These are phyloP conservation scores for Chaetomium globosum DNA, from an alignment of 2,329 filamentous ascomycete genomes.

Conservation along the genomic window DNA sequence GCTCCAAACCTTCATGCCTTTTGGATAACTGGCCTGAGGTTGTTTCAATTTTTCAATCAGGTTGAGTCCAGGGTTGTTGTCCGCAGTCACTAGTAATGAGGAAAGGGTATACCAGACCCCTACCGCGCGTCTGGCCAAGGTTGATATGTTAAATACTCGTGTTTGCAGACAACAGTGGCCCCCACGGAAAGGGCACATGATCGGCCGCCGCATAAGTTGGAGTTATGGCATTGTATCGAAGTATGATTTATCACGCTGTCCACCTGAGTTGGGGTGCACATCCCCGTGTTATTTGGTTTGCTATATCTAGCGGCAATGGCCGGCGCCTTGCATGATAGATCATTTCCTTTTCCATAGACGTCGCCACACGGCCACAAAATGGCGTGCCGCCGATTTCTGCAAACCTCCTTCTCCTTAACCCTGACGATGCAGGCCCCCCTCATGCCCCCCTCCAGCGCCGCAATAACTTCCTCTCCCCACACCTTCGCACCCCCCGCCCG, in stretches of 20 bases:
- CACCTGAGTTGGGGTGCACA: background rate
- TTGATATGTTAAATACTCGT: background rate
- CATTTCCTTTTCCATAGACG: background rate
- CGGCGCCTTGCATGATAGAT: background rate
- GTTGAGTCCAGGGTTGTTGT: background rate
- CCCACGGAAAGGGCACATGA: background rate
- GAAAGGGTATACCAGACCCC: background rate
- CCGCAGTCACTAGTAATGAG: background rate
- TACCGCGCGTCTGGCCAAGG: background rate
- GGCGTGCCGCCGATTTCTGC: background rate
- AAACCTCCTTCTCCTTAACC: background rate
- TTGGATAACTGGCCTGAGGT: background rate
- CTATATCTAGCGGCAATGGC: background rate
- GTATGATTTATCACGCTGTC: background rate
- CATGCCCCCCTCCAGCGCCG: slow-evolving; percentile 24
- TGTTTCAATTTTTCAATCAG: background rate
- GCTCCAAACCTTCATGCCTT: background rate
- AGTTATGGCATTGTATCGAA: slow-evolving; percentile 7
- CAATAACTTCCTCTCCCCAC: slow-evolving; percentile 40
- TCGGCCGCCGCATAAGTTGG: background rate
- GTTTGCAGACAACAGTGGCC: background rate
- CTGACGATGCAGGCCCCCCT: background rate
- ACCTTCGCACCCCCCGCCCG: slow-evolving; percentile 38
- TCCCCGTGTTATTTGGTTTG: background rate
- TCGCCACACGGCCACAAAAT: background rate